Evolutionary conservation across 148 eudicot species (phyloP).

Genomic region (Rhododendron mucronatum): DNA sequence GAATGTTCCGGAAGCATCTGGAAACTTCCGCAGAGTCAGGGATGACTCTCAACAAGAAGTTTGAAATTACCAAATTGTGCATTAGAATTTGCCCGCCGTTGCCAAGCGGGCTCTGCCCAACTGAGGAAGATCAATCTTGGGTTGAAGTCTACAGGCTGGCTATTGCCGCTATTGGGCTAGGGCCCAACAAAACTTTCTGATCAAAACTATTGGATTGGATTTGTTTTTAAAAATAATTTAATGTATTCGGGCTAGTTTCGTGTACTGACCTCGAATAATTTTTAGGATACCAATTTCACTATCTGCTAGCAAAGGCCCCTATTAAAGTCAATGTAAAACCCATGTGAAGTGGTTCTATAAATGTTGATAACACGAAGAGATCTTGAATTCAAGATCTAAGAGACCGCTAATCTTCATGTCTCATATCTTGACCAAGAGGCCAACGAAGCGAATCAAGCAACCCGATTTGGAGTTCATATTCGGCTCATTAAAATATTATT

Average conservation of each 20-base stretch:
- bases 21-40: not conserved
- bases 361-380: too few species aligned
- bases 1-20: not conserved
- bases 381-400: too few species aligned
- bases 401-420: too few species aligned
- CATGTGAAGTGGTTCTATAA: too few species aligned
- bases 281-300: not conserved
- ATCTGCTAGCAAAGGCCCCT: not conserved
- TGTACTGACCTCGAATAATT: not conserved
- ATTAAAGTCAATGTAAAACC: too few species aligned
- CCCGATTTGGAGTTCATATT: too few species aligned
- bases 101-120: not conserved
- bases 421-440: too few species aligned
- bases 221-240: too few species aligned
- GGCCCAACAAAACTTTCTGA: not conserved
- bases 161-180: not conserved
- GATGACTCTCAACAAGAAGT: not conserved
- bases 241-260: not conserved
- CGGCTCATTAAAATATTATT: too few species aligned
- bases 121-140: not conserved
- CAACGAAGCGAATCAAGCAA: too few species aligned
- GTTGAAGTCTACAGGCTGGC: not conserved
- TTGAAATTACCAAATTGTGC: not conserved
- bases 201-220: too few species aligned
- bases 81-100: not conserved